Evolutionary conservation across 805 yeast genomes (phyloP).

Genomic region (Suhomyces vadensis): DNA sequence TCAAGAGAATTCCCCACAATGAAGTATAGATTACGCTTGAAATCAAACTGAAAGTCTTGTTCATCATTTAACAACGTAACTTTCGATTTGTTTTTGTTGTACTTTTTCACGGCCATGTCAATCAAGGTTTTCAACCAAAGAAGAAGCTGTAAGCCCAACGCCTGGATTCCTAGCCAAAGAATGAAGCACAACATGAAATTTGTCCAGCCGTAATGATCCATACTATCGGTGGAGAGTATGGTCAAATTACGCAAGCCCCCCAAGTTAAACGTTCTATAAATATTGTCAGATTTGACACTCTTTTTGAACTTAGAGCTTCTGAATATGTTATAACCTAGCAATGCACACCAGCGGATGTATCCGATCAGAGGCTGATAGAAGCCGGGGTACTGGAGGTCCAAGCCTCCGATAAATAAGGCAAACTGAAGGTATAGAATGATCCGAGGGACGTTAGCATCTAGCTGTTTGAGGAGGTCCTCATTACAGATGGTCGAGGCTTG

Average conservation of each 20-base stretch:
- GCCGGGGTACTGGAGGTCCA: constrained; percentile 61
- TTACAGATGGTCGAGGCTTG: constrained; percentile 61
- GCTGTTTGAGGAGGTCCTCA: constrained; percentile 52
- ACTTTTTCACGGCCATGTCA: constrained; percentile 6
- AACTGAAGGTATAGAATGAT: constrained; percentile 58
- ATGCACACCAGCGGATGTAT: constrained; percentile 54
- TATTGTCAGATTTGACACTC: constrained; percentile 27
- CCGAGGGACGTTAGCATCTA: constrained; percentile 54
- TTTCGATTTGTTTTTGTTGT: constrained; percentile 4
- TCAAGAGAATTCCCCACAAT: constrained; percentile 35
- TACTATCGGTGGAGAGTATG: constrained; percentile 25
- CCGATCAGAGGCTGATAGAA: constrained; percentile 57
- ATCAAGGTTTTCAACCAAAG: constrained; percentile 20
- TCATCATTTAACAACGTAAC: constrained; percentile 8
- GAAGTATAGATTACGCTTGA: constrained; percentile 23
- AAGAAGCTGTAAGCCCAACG: constrained; percentile 22
- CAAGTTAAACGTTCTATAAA: constrained; percentile 42
- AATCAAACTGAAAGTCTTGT: constrained; percentile 9
- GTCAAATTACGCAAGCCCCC: constrained; percentile 45
- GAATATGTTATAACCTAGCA: constrained; percentile 39
- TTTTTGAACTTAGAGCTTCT: constrained; percentile 10
- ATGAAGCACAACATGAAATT: constrained; percentile 40
- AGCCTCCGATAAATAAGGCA: constrained; percentile 55
- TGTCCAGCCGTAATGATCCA: constrained; percentile 39
- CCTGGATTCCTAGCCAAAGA: constrained; percentile 26